Evolutionary conservation across 2,329 filamentous ascomycete genomes (phyloP), one percentile per base, ranked within the genome.

Genomic region (Salinomyces thailandicus): DNA sequence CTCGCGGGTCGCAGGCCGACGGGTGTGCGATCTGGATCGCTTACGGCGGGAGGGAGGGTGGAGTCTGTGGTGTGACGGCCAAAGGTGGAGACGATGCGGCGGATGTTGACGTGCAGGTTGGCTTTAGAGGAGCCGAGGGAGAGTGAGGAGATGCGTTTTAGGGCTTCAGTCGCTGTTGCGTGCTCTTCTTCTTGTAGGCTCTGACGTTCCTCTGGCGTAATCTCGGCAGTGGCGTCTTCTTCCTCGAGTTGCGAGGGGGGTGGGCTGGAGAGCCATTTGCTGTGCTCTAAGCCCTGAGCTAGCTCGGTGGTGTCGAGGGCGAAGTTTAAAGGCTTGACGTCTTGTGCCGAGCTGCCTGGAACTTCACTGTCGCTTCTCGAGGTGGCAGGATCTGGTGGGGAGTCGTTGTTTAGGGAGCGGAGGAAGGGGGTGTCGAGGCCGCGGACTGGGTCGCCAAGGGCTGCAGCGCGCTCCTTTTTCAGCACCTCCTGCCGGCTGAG

Each of bases 31-130:
- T 26, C 22, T n/a, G 9, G 9, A 51, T 24, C 58, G 3, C 55
- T 51, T 9, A 61, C 61, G 57, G 78, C 81, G 0, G 77, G 76
- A 16, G 72, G 70, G 18, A 98, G 71, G 3, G 63, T 58, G 6
- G 61, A 52, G 61, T 98, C 91, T 1, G 91, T 98, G 50, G 81
- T 77, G 68, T 98, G 91, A 33, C 91, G 78, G 33, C 91, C 91
- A 54, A 98, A 95, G 2, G 77, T 79, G 42, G 87, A 75, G 47
- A 98, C 73, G 60, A 87, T 93, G 43, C 85, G 79, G 49, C 79
- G 73, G 49, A 89, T 80, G 57, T 95, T 95, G 55, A 83, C 77
- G 49, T 86, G 79, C 50, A 79, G 77, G 35, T 77, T 75, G 53
- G 94, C 85, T 60, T 81, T 81, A 48, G 75, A 78, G 59, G 75